Evolutionary conservation across 805 yeast species (phyloP).

Genomic region (Brettanomyces anomalus): DNA sequence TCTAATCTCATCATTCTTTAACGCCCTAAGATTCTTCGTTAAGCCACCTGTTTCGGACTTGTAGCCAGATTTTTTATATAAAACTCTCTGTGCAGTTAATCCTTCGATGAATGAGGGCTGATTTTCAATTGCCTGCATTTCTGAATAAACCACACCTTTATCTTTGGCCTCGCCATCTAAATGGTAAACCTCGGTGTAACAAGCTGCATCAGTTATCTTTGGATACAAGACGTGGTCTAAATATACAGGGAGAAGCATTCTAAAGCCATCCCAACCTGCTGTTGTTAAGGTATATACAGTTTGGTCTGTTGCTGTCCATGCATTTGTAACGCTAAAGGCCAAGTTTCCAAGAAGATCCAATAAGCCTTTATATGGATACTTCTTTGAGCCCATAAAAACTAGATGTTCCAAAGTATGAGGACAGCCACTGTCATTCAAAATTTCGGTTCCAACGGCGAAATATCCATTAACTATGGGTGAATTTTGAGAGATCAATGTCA

Average conservation of each 20-base stretch:
- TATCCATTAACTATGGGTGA: slow-evolving; percentile 90
- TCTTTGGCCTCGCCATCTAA: slow-evolving; percentile 86
- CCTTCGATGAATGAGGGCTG: slow-evolving; percentile 62
- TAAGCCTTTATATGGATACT: slow-evolving; percentile 85
- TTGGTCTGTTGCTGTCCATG: slow-evolving; percentile 95
- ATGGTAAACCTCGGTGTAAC: slow-evolving; percentile 90
- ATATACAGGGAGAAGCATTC: slow-evolving; percentile 74
- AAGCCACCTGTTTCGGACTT: slow-evolving; percentile 93
- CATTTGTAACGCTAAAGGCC: slow-evolving; percentile 81
- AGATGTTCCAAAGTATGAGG: slow-evolving; percentile 96
- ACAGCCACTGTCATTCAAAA: slow-evolving; percentile 75
- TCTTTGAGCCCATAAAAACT: slow-evolving; percentile 87
- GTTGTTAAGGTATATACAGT: slow-evolving; percentile 86
- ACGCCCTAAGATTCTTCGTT: slow-evolving; percentile 60
- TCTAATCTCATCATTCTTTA: slow-evolving; percentile 67
- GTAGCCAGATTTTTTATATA: slow-evolving; percentile 67
- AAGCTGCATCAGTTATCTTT: slow-evolving; percentile 81
- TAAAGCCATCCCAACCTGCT: slow-evolving; percentile 97
- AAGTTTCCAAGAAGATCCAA: slow-evolving; percentile 80
- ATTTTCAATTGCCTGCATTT: slow-evolving; percentile 90
- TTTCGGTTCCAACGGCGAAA: slow-evolving; percentile 93
- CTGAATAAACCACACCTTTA: slow-evolving; percentile 94
- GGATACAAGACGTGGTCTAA: slow-evolving; percentile 82
- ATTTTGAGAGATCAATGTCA: slow-evolving; percentile 66
- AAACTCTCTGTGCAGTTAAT: slow-evolving; percentile 47